Evolutionary conservation across 345 rosid genomes (phyloP), one percentile per base, ranked within the genome.

Genomic region (Kandelia obovata): DNA sequence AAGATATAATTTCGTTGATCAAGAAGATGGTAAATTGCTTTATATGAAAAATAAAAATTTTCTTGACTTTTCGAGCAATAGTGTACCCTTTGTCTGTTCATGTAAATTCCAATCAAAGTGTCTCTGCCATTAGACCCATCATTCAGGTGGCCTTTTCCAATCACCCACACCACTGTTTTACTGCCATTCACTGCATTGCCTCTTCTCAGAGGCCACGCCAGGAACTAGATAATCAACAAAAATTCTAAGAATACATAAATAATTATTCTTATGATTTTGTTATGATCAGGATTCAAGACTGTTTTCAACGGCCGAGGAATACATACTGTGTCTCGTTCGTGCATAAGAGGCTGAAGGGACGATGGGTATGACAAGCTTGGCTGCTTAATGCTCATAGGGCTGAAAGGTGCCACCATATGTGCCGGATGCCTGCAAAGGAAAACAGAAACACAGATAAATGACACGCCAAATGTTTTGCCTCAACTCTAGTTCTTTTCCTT

Each of bases 171-270:
- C 73, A 94, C 96, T 32, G 74, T 83, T 81, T 82, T 87, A 55
- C 90, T 79, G 28, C 80, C 84, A 65, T 88, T 87, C 82, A 91
- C 95, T 0, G 95, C 95, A 77, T 91, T 91, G 85, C 97, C 89
- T 70, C 98, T 82, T 80, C 91, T 89, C 69, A 89, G 78, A 20
- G 96, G 89, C 98, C 98, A 91, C 2, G 96, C 93, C 19, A 89
- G 80, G 79, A 88, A 94, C 97, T 89, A 30, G 81, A 17, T 78
- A 66, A 71, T 21, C 31, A 49, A 30, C 13, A 28, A 47, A 43
- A 47, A 31, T 6, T 34, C 37, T 7, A 34, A 7, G 37, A 34
- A 34, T 34, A 34, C 37, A 34, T 7, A 34, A 43, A 43, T 43
- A 43, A 43, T 43, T 43, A 3, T 43, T 0, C 49, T 43, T 13